Conservation (phyloP, 805 yeast genomes). For the Kazachstania kunashirensis region DNA sequence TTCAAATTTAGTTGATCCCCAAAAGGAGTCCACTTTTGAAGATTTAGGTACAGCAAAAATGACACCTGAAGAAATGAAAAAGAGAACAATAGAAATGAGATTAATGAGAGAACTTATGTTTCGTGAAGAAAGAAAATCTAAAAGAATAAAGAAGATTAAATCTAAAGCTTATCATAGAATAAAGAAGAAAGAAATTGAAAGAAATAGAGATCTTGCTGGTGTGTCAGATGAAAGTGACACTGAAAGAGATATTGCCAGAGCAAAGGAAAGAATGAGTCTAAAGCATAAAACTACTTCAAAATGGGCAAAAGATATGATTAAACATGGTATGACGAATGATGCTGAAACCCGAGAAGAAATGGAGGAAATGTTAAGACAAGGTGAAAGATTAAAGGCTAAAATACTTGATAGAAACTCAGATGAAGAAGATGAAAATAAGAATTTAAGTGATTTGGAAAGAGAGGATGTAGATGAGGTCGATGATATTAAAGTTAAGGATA, state of each 20-base stretch:
- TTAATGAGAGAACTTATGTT: conserved; percentile 94
- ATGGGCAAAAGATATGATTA: conserved; percentile 88
- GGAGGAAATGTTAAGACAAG: conserved; percentile 88
- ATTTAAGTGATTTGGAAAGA: conserved; percentile 42
- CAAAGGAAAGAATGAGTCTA: conserved; percentile 84
- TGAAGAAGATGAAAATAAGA: conserved; percentile 32
- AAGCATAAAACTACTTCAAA: conserved; percentile 80
- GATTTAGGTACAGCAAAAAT: conserved; percentile 74
- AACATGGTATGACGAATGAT: conserved; percentile 85
- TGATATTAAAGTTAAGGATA: conserved; percentile 30
- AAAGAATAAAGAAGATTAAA: conserved; percentile 86
- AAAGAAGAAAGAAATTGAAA: conserved; percentile 71
- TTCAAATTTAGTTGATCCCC: conserved; percentile 62
- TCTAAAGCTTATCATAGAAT: conserved; percentile 82
- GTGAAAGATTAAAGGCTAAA: conserved; percentile 64
- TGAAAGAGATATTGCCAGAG: conserved; percentile 66
- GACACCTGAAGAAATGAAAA: conserved; percentile 66
- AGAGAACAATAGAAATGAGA: conserved; percentile 73
- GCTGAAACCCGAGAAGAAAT: conserved; percentile 74
- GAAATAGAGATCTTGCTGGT: conserved; percentile 53
- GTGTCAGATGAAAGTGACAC: conserved; percentile 42
- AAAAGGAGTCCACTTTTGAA: conserved; percentile 75
- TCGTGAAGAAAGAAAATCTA: conserved; percentile 86
- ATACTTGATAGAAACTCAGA: conserved; percentile 60
- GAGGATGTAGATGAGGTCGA: conserved; percentile 36